Evolutionary conservation across 208 protist genomes (phyloP).

Genomic region (Leishmania major): DNA sequence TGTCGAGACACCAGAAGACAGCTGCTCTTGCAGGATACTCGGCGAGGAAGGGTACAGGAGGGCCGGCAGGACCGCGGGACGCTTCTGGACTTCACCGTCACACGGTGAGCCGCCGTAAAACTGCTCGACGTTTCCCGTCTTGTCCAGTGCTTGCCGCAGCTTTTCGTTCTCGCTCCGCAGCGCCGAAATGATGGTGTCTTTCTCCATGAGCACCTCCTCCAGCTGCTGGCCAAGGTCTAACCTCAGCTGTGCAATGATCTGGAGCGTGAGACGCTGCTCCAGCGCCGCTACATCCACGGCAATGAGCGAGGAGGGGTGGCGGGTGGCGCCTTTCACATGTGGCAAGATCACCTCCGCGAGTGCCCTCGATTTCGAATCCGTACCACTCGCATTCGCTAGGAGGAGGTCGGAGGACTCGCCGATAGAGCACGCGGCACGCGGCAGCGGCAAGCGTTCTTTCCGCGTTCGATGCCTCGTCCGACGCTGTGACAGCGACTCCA

Average conservation of each 20-base stretch:
- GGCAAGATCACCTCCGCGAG: neutral
- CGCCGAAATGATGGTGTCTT: constrained; percentile 39
- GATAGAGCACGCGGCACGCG: neutral
- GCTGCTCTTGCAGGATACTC: constrained; percentile 24
- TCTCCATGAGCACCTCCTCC: constrained; percentile 45
- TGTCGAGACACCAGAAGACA: constrained; percentile 10
- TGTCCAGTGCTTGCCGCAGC: constrained; percentile 29
- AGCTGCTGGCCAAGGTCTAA: constrained; percentile 40
- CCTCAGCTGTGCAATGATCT: constrained; percentile 53
- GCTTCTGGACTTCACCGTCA: neutral
- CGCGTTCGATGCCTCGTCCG: neutral
- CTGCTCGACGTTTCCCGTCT: neutral
- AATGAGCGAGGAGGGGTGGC: neutral
- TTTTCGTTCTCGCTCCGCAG: constrained; percentile 52
- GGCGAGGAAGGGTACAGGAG: constrained; percentile 18
- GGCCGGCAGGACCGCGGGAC: neutral
- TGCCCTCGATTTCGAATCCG: neutral
- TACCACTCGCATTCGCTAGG: neutral
- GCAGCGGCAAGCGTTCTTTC: neutral
- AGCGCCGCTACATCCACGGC: constrained; percentile 17
- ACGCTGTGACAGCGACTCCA: neutral
- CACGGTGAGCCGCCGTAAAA: neutral
- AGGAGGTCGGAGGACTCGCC: neutral
- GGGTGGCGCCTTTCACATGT: constrained; percentile 2
- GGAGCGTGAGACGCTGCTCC: constrained; percentile 31